A percentile compares a stretch with the other conserved stretches of the same genome.
phyloP scores from a whole-genome alignment of 768 basidiomycete species.

The Phlebiopsis flavidoalba region DNA sequence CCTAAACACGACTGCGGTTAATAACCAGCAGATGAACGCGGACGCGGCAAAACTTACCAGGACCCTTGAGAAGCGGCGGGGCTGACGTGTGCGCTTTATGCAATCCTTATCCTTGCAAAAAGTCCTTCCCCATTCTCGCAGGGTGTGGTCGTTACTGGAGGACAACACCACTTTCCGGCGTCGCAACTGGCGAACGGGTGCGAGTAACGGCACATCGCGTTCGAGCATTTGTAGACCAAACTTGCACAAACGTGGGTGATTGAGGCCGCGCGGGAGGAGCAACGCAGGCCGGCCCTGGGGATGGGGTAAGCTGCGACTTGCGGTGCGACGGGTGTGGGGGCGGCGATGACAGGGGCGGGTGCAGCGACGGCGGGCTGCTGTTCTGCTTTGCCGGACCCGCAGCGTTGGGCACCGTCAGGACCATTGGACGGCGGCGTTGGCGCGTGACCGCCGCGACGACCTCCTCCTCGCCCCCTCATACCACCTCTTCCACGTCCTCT shows the following conservation, averaged over 20 bases:
- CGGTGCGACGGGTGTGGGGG: conserved; percentile 13
- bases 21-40: neutral
- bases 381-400: neutral
- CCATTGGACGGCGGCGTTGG: conserved; percentile 15
- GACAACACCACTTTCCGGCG: conserved; percentile 90
- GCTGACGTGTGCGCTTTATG: conserved; percentile 84
- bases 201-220: conserved; percentile 83
- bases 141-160: conserved; percentile 88
- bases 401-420: conserved; percentile 7
- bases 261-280: conserved; percentile 73
- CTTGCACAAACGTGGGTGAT: conserved; percentile 91
- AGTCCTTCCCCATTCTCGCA: conserved; percentile 84
- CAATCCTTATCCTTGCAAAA: conserved; percentile 97
- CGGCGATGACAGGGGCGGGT: conserved; percentile 17
- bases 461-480: conserved; percentile 15
- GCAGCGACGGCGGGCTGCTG: conserved; percentile 17
- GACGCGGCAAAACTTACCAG: conserved; percentile 35
- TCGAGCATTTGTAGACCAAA: conserved; percentile 88
- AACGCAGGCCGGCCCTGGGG: conserved; percentile 41
- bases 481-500: conserved; percentile 23
- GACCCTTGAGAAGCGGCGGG: conserved; percentile 72
- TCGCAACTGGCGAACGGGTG: conserved; percentile 98
- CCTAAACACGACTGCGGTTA: neutral
- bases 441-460: conserved; percentile 18
- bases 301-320: conserved; percentile 19